Conservation (phyloP, 2,329 filamentous ascomycete genomes). For the Botrytis porri region DNA sequence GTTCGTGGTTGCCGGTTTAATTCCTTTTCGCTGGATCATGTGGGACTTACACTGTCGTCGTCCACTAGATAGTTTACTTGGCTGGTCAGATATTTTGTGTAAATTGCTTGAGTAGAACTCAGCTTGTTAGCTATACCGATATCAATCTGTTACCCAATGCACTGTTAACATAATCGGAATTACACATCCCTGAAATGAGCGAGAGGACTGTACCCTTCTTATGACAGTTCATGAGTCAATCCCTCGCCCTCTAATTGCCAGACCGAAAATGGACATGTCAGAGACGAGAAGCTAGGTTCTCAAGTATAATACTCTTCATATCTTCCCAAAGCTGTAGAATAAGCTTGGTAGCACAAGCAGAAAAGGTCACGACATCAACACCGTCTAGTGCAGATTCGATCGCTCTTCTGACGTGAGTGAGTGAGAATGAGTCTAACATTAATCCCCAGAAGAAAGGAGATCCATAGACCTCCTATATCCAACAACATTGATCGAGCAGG, state of each 20-base stretch:
- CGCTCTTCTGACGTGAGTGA: not conserved
- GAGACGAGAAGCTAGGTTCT: not conserved
- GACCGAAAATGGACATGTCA: accelerated
- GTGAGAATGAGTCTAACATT: not conserved
- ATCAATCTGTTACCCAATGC: not conserved
- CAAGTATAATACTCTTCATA: not conserved
- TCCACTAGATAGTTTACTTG: not conserved
- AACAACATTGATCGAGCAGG: not conserved
- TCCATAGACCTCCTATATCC: accelerated
- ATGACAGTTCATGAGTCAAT: not conserved
- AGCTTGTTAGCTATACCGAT: not conserved
- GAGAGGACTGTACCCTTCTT: accelerated
- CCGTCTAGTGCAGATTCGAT: not conserved
- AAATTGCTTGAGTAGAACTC: not conserved
- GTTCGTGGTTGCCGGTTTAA: not conserved
- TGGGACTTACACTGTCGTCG: too few relatives aligned
- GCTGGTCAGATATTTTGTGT: not conserved
- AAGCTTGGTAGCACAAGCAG: not conserved
- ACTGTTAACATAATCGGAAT: not conserved
- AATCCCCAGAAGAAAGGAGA: accelerated
- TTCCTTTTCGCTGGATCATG: too few relatives aligned
- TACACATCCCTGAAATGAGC: accelerated
- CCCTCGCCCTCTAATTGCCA: not conserved
- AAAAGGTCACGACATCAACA: not conserved
- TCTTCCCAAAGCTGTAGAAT: not conserved